A percentile compares a stretch with the other conserved stretches of the same genome.
Conservation (phyloP, 2,329 filamentous ascomycete genomes). For the Aspergillus sp. region DNA sequence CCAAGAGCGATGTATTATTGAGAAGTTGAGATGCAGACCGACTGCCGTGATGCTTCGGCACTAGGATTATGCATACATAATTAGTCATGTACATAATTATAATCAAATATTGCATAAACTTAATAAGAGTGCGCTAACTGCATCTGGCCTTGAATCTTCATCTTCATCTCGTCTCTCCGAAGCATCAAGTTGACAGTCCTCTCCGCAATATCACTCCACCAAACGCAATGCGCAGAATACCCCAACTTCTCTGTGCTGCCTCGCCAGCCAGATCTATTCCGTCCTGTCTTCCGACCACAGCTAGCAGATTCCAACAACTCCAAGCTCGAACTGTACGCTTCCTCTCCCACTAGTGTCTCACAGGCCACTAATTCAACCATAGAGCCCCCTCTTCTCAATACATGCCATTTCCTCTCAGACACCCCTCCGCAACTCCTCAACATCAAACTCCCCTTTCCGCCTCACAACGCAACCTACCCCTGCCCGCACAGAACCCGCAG, state of each 20-base stretch:
- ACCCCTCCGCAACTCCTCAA: not conserved
- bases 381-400: not conserved
- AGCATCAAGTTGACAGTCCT: not conserved
- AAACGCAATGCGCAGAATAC: conserved; percentile 5
- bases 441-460: conserved; percentile 22
- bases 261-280: not conserved
- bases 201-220: not conserved
- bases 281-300: conserved; percentile 4
- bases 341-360: not conserved
- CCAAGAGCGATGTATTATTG: not conserved
- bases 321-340: not conserved
- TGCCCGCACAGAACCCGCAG: not conserved
- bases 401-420: not conserved
- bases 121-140: not conserved
- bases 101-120: not conserved
- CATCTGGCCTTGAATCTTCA: not conserved
- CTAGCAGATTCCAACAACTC: conserved; percentile 13
- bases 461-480: conserved; percentile 10
- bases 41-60: not conserved
- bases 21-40: not conserved
- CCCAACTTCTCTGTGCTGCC: not conserved
- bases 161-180: not conserved
- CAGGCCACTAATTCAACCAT: not conserved
- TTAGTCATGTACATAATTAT: not conserved
- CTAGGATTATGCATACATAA: not conserved